Evolutionary conservation across 805 yeast genomes (phyloP).

Genomic region (Yueomyces sinensis): DNA sequence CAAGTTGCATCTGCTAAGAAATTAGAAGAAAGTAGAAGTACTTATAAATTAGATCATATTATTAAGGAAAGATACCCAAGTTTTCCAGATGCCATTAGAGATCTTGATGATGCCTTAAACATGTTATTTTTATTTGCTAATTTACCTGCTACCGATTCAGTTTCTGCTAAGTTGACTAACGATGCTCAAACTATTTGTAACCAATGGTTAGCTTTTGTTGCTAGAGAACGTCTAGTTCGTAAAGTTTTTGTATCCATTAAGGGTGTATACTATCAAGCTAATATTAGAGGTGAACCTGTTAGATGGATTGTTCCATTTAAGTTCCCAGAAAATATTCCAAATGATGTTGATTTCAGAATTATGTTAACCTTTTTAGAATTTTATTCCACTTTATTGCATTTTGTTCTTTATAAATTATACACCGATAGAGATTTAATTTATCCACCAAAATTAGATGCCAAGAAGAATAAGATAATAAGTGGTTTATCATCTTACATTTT

Average conservation of each 20-base stretch:
- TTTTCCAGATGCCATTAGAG: slow-evolving; percentile 82
- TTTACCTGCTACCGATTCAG: slow-evolving; percentile 85
- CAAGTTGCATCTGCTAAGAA: slow-evolving; percentile 81
- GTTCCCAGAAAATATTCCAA: slow-evolving; percentile 90
- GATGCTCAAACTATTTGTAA: slow-evolving; percentile 80
- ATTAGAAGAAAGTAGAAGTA: slow-evolving; percentile 55
- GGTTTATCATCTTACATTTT: slow-evolving; percentile 77
- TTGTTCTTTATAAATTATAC: slow-evolving; percentile 74
- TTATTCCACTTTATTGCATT: slow-evolving; percentile 83
- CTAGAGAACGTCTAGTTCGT: slow-evolving; percentile 66
- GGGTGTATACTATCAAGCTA: slow-evolving; percentile 93
- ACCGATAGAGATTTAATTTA: slow-evolving; percentile 75
- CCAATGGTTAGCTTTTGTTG: slow-evolving; percentile 91
- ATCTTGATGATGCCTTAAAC: slow-evolving; percentile 87
- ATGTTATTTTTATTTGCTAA: slow-evolving; percentile 90
- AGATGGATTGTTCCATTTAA: slow-evolving; percentile 96
- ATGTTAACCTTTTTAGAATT: slow-evolving; percentile 95
- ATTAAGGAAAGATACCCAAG: slow-evolving; percentile 94
- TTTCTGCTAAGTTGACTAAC: slow-evolving; percentile 66
- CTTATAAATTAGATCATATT: slow-evolving; percentile 76
- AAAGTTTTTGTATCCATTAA: slow-evolving; percentile 94
- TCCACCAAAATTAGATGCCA: slow-evolving; percentile 74
- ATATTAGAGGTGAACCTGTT: slow-evolving; percentile 78
- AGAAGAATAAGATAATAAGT: slow-evolving; percentile 73
- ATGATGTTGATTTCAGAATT: slow-evolving; percentile 89